Base-by-base conservation (phyloP, 306 rosid genomes). In the Gastrolobium bilobum region DNA sequence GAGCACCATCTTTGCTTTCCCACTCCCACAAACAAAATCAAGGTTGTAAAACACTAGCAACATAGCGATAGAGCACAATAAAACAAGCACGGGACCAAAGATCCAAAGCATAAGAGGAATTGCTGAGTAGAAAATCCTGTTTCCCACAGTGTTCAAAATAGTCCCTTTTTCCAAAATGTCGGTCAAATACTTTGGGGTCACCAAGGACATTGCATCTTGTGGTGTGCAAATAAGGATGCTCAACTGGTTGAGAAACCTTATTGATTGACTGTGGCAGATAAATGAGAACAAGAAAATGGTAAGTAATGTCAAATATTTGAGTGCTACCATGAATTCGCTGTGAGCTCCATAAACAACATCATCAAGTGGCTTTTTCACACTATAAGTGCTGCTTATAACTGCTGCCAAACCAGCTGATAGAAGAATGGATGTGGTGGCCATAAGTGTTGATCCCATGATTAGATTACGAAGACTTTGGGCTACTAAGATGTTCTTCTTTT, bases 341-440 rank as follows among this genome's bases (percentile, higher is more conserved):
- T 89, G 94, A 1, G 89, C 97, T 3, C 98, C 98, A 3, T 87
- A 94, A n/a, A 90, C 82, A 3, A 81, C 13, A 61, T 91, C 96
- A 44, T 94, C 84, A 0, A 94, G 80, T 0, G 98, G 96, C 54
- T 88, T 91, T 79, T 94, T 91, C 26, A 91, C 84, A 29, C 91
- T 91, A 61, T 94, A 94, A 2, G 98, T 88, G 88, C 98, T 91
- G 79, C 98, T 94, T 46, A 94, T 79, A 0, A 94, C 88, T 5
- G 97, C 98, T 0, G 93, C 97, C 4, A 94, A 86, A 0, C 98
- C 98, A 0, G 84, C 83, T 46, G 92, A 86, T n/a, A 94, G 88
- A 0, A 94, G 93, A 56, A 94, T 84, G 3, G 98, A 88, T 0
- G 97, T 92, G 2, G 98, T 94, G 57, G 97, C 98, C 97, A 94